A percentile compares a stretch with the other conserved stretches of the same genome.
phyloP scores from a whole-genome alignment of 169 alveolate species.

The Eimeria sp. region DNA sequence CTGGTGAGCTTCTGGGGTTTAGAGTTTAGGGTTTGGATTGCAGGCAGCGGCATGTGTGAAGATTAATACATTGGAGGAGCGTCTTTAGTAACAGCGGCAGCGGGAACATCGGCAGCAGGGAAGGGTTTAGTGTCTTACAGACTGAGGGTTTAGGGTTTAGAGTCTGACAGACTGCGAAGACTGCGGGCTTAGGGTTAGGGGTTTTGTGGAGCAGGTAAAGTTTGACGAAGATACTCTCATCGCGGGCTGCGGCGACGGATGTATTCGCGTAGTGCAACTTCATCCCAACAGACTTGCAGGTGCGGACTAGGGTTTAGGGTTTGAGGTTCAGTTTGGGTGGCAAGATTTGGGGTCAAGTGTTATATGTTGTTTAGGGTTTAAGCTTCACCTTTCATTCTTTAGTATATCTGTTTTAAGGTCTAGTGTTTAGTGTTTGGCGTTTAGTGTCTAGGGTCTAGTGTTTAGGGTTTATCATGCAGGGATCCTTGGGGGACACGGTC shows the following conservation, averaged over 20 bases:
- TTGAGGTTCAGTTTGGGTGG: background rate
- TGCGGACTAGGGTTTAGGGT: conserved; percentile 8
- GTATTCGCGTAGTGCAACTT: conserved; percentile 63
- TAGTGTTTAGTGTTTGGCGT: no score
- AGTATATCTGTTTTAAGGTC: no score
- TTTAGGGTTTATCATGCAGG: background rate
- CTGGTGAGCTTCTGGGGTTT: conserved; percentile 43
- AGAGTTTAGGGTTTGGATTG: background rate
- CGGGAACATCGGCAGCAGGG: background rate
- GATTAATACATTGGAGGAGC: background rate
- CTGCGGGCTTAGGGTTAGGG: background rate
- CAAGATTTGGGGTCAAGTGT: no score
- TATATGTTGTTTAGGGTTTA: background rate
- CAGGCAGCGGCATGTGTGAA: background rate
- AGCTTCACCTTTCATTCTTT: background rate
- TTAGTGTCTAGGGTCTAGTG: background rate
- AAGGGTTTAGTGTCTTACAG: background rate
- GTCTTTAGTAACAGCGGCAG: background rate
- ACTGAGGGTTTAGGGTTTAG: background rate
- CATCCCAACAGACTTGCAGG: conserved; percentile 68
- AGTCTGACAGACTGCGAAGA: background rate
- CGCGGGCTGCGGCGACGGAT: conserved; percentile 76
- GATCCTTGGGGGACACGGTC: conserved; percentile 14
- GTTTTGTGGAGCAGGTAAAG: conserved; percentile 38
- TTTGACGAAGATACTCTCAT: conserved; percentile 43